Evolutionary conservation across 1,139 yeast species (phyloP).

Genomic region (Sugiyamaella xylanicola): DNA sequence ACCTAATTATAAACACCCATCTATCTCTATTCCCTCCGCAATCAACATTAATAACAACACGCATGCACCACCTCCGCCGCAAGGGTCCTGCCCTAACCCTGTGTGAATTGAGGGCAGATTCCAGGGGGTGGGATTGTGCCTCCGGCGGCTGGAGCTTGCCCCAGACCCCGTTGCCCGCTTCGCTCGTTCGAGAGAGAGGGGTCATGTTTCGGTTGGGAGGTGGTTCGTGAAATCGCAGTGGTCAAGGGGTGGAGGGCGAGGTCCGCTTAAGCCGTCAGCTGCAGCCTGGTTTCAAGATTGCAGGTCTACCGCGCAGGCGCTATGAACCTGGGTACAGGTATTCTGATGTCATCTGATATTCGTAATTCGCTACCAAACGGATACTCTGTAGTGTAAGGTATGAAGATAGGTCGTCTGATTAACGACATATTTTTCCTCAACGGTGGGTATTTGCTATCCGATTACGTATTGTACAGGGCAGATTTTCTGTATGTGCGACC

Average conservation of each 20-base stretch:
- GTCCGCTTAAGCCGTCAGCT: not conserved
- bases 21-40: not conserved
- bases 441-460: no score
- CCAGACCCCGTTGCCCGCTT: not conserved
- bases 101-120: not conserved
- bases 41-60: not conserved
- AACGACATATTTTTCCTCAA: no score
- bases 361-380: not conserved
- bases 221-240: no score
- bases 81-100: conserved; percentile 1
- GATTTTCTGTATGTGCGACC: no score
- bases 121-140: not conserved
- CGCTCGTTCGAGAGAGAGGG: no score
- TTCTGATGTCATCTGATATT: not conserved
- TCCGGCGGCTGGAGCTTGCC: not conserved
- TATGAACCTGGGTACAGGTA: not conserved
- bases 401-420: no score
- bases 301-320: not conserved
- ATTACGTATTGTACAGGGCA: no score
- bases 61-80: not conserved
- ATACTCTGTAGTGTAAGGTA: no score
- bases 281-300: not conserved
- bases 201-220: no score
- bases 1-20: not conserved
- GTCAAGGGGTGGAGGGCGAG: no score